Conservation (phyloP, 148 eudicot species). For the Amaranthus cruentus region DNA sequence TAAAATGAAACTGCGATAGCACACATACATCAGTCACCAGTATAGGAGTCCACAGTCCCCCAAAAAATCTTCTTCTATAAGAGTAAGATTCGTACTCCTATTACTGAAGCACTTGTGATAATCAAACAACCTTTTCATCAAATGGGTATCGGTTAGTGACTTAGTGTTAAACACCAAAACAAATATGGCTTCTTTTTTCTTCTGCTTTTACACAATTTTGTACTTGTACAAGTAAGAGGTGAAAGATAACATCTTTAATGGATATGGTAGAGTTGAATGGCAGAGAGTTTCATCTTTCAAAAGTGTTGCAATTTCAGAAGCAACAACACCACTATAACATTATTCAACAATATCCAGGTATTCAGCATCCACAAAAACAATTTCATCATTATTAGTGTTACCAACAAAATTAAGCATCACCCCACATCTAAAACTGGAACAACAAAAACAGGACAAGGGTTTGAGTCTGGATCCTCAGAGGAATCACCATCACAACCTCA, state of each 20-base stretch:
- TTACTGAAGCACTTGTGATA: too few relatives aligned
- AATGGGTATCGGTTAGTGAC: too few relatives aligned
- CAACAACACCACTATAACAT: constrained; percentile 9
- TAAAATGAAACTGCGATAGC: too few relatives aligned
- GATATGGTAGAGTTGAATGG: constrained; percentile 40
- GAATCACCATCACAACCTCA: constrained; percentile 30
- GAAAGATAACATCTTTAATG: constrained; percentile 14
- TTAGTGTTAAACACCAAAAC: too few relatives aligned
- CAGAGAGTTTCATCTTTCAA: constrained; percentile 15
- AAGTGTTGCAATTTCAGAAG: constrained; percentile 25
- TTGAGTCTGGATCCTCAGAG: constrained; percentile 61
- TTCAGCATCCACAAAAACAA: background rate
- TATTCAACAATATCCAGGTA: background rate
- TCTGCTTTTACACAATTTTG: too few relatives aligned
- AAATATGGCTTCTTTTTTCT: too few relatives aligned
- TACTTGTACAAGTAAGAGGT: too few relatives aligned
- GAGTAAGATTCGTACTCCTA: too few relatives aligned
- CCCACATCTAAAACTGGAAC: constrained; percentile 47
- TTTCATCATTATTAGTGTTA: background rate
- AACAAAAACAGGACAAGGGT: constrained; percentile 43
- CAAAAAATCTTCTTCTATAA: too few relatives aligned
- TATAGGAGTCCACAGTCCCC: too few relatives aligned
- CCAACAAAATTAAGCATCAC: background rate
- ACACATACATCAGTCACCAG: too few relatives aligned
- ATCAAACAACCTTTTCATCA: too few relatives aligned